Percentiles rank a stretch among this genome's conserved stretches.
Conservation (phyloP, 768 basidiomycete species). For the Pleurotus platypus region DNA sequence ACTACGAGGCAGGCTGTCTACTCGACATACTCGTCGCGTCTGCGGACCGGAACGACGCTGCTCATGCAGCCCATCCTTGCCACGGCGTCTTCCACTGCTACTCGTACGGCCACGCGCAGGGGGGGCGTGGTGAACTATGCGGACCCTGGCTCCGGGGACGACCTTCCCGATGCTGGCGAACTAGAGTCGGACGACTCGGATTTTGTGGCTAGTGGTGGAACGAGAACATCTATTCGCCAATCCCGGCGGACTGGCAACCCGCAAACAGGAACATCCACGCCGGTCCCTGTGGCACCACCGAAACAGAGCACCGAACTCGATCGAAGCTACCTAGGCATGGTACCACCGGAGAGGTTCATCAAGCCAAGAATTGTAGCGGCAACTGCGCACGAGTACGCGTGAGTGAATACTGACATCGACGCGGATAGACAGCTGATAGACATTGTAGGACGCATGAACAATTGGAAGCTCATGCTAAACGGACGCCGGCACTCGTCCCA, state of each 20-base stretch:
- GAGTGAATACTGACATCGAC: slow-evolving; percentile 27
- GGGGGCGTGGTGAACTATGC: slow-evolving; percentile 82
- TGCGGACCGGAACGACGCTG: slow-evolving; percentile 85
- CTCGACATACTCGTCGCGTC: slow-evolving; percentile 84
- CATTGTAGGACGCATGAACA: slow-evolving; percentile 55
- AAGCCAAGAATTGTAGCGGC: slow-evolving; percentile 51
- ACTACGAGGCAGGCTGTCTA: slow-evolving; percentile 66
- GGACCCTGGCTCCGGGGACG: slow-evolving; percentile 81
- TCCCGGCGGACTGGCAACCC: slow-evolving; percentile 41
- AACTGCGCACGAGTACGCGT: slow-evolving; percentile 75
- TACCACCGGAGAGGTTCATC: slow-evolving; percentile 80
- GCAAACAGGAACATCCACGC: slow-evolving; percentile 38
- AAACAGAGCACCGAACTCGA: slow-evolving; percentile 64
- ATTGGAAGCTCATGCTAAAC: slow-evolving; percentile 59
- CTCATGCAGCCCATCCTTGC: slow-evolving; percentile 82
- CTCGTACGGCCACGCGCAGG: slow-evolving; percentile 51
- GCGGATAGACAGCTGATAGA: no score
- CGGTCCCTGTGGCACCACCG: slow-evolving; percentile 28
- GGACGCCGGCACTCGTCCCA: slow-evolving; percentile 64
- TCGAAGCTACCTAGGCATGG: slow-evolving; percentile 85
- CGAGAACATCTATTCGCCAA: slow-evolving; percentile 53
- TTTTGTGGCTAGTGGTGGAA: slow-evolving; percentile 63
- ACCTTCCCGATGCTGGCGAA: slow-evolving; percentile 76
- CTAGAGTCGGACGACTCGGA: slow-evolving; percentile 85
- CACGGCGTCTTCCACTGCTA: slow-evolving; percentile 32